A percentile compares a stretch with the other conserved stretches of the same genome.
These are phyloP conservation scores for Hypoxylon crocopeplum DNA, from an alignment of 495 filamentous ascomycete species.

Conservation along the genomic window DNA sequence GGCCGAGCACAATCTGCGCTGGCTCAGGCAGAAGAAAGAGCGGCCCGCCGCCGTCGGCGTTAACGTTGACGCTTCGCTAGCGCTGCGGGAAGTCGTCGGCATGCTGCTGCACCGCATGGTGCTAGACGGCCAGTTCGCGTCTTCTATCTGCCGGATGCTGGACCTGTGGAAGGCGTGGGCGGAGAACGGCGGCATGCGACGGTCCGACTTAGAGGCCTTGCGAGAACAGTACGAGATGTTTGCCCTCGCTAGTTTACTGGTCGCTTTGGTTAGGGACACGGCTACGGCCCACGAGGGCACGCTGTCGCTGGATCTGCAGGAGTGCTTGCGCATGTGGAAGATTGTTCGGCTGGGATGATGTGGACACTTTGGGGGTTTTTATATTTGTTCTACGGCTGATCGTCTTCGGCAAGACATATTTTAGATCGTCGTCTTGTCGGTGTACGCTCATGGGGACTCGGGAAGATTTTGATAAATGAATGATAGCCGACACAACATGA, in stretches of 20 bases:
- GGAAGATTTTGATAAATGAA: no score
- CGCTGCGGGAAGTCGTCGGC: constrained; percentile 53
- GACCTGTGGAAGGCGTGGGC: constrained; percentile 65
- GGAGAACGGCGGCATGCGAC: constrained; percentile 64
- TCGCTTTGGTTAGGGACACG: constrained; percentile 58
- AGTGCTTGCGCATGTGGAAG: constrained; percentile 66
- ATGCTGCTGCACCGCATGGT: constrained; percentile 62
- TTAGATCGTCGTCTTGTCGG: no score
- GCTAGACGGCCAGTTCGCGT: constrained; percentile 54
- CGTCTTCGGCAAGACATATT: no score
- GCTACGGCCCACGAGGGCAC: constrained; percentile 56
- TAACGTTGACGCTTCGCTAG: constrained; percentile 27
- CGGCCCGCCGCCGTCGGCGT: not conserved
- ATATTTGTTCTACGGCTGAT: no score
- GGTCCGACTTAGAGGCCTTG: constrained; percentile 54
- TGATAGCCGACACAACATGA: no score
- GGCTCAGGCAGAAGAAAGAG: constrained; percentile 47
- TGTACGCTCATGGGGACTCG: no score
- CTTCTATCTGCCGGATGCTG: constrained; percentile 55
- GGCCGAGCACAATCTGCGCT: constrained; percentile 55
- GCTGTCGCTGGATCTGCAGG: constrained; percentile 65
- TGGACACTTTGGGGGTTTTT: no score
- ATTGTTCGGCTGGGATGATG: constrained; percentile 60
- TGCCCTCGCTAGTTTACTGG: constrained; percentile 58
- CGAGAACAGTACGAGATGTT: constrained; percentile 54